A percentile compares a stretch with the other conserved stretches of the same genome.
These are phyloP conservation scores for Poa annua DNA, from an alignment of 176 grass and related monocot genomes.

Conservation along the genomic window DNA sequence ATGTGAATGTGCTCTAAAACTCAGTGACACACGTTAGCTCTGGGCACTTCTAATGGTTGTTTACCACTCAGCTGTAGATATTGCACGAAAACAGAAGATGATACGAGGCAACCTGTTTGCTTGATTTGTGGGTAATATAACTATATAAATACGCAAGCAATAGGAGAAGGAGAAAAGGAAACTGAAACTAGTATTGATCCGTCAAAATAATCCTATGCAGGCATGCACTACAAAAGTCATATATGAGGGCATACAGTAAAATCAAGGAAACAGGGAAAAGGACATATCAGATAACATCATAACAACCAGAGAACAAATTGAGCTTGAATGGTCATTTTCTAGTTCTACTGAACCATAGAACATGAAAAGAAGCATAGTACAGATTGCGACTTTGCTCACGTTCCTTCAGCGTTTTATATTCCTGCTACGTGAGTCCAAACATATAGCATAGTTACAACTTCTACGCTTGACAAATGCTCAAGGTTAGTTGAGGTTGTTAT, in stretches of 20 bases:
- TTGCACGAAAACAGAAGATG: too few species aligned
- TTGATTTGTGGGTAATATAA: too few species aligned
- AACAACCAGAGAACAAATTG: background rate
- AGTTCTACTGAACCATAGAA: constrained; percentile 15
- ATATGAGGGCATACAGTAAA: background rate
- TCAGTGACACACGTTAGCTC: too few species aligned
- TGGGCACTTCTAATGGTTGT: too few species aligned
- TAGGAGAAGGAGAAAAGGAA: too few species aligned
- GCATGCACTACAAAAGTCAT: background rate
- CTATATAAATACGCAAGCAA: background rate
- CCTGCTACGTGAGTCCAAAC: background rate
- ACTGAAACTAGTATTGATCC: background rate
- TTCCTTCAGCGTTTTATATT: background rate
- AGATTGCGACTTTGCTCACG: background rate
- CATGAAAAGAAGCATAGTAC: background rate
- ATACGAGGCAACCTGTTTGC: too few species aligned
- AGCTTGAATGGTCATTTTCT: constrained; percentile 2
- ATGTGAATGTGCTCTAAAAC: too few species aligned
- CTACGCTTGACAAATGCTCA: background rate
- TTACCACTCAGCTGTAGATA: too few species aligned
- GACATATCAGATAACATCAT: background rate
- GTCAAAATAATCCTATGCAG: background rate
- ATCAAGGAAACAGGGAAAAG: background rate
- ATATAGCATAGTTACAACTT: background rate
- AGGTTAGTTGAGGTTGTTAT: background rate